Conservation (phyloP, 345 rosid species). For the Abelmoschus esculentus region DNA sequence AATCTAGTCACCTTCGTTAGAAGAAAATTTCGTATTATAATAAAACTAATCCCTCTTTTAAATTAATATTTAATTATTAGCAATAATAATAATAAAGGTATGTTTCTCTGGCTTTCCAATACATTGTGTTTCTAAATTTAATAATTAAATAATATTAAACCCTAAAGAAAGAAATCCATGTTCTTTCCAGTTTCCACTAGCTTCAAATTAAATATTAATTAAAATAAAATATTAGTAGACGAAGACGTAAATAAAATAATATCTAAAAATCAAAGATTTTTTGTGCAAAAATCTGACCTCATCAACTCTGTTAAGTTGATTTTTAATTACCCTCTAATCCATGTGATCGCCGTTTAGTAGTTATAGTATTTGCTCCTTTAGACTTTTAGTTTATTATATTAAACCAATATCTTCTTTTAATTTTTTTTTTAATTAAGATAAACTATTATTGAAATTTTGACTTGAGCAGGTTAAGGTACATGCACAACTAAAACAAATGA, state of each 20-base stretch:
- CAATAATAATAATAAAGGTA: constrained; percentile 8
- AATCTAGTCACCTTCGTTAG: too few species aligned
- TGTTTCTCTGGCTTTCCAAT: constrained; percentile 17
- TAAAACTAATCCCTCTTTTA: background rate
- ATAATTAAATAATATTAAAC: background rate
- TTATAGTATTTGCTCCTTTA: background rate
- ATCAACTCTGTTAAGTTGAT: background rate
- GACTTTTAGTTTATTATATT: background rate
- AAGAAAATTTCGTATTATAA: background rate
- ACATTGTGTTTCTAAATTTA: background rate
- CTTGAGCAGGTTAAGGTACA: background rate
- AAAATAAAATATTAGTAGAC: background rate
- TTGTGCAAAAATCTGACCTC: background rate
- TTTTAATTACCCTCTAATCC: background rate
- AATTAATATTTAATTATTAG: background rate
- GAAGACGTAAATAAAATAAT: background rate
- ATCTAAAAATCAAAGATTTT: background rate
- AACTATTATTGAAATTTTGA: constrained; percentile 9
- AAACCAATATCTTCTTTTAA: background rate
- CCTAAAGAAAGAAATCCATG: constrained; percentile 8
- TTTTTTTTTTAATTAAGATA: background rate
- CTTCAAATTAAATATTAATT: background rate
- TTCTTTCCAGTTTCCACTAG: background rate
- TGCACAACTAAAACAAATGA: background rate
- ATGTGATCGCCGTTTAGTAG: background rate